Percentiles rank a stretch among this genome's conserved stretches.
phyloP scores from a whole-genome alignment of 495 filamentous ascomycete species.

The Neurospora pannonica region DNA sequence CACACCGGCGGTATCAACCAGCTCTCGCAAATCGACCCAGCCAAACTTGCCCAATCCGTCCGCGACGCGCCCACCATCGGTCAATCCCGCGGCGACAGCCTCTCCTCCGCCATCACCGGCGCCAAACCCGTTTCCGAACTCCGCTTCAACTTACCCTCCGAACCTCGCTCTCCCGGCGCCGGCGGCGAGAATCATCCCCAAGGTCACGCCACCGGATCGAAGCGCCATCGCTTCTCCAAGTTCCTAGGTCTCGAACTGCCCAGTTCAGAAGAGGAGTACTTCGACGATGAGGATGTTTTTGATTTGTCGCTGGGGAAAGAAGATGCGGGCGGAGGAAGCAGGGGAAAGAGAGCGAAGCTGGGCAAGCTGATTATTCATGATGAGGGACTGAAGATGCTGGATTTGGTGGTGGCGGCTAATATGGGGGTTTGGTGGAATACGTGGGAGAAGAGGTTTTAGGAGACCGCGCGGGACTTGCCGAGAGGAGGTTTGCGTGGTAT shows the following conservation, averaged over 20 bases:
- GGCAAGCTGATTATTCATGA: constrained; percentile 87
- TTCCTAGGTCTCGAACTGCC: constrained; percentile 14
- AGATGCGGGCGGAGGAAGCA: constrained; percentile 67
- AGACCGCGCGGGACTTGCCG: neutral
- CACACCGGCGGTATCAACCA: constrained; percentile 20
- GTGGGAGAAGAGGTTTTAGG: constrained; percentile 52
- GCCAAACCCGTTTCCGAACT: constrained; percentile 66
- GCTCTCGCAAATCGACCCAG: constrained; percentile 17
- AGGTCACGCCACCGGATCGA: constrained; percentile 18
- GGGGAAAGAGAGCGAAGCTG: constrained; percentile 79
- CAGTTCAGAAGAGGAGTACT: constrained; percentile 10
- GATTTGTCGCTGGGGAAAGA: constrained; percentile 71
- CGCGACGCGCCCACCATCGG: constrained; percentile 23
- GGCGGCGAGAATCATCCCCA: constrained; percentile 2
- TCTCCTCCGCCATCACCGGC: constrained; percentile 17
- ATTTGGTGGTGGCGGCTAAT: constrained; percentile 84
- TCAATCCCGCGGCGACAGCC: constrained; percentile 16
- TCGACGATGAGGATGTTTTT: constrained; percentile 26
- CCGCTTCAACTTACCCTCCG: constrained; percentile 68
- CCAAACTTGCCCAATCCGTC: constrained; percentile 27
- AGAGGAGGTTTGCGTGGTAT: neutral
- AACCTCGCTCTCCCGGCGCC: constrained; percentile 5
- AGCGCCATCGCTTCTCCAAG: constrained; percentile 28
- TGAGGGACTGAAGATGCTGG: constrained; percentile 91
- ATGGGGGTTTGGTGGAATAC: constrained; percentile 88